Evolutionary conservation across 2,329 filamentous ascomycete species (phyloP).

Genomic region (Byssothecium circinans): DNA sequence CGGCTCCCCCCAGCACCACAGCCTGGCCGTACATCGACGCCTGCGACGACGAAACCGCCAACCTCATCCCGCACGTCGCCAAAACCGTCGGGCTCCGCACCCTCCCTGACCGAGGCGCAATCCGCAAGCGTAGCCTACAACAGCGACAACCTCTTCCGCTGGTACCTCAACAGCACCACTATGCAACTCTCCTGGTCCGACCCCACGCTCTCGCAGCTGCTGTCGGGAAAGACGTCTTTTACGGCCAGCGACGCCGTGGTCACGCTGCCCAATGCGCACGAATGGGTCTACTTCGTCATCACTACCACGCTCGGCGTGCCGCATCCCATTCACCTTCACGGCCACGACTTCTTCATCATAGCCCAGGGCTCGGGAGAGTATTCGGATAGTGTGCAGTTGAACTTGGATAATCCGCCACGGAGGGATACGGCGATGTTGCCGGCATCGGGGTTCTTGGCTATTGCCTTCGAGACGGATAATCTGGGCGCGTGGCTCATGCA

Average conservation of each 20-base stretch:
- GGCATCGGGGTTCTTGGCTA: slow-evolving; percentile 32
- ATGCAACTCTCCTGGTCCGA: slow-evolving; percentile 44
- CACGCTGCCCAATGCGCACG: slow-evolving; percentile 23
- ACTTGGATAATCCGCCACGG: slow-evolving; percentile 34
- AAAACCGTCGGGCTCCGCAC: slow-evolving; percentile 40
- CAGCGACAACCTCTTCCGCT: slow-evolving; percentile 43
- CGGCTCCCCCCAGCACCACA: slow-evolving; percentile 37
- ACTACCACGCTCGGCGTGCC: slow-evolving; percentile 40
- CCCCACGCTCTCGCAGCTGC: slow-evolving; percentile 43
- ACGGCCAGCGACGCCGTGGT: slow-evolving; percentile 33
- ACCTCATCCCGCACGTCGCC: slow-evolving; percentile 28
- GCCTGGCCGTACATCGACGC: slow-evolving; percentile 38
- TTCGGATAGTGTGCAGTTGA: slow-evolving; percentile 15
- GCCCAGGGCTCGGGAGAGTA: slow-evolving; percentile 32
- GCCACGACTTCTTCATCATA: slow-evolving; percentile 39
- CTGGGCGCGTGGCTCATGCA: slow-evolving; percentile 44
- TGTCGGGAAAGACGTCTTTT: slow-evolving; percentile 37
- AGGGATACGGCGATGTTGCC: slow-evolving; percentile 39
- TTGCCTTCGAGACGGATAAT: slow-evolving; percentile 42
- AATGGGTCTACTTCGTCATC: slow-evolving; percentile 47
- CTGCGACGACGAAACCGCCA: slow-evolving; percentile 42
- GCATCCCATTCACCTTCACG: slow-evolving; percentile 36
- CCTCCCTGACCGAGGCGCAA: slow-evolving; percentile 27
- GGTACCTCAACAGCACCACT: slow-evolving; percentile 45
- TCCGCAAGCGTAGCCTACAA: slow-evolving; percentile 36